Base-by-base conservation (phyloP, 2,329 filamentous ascomycete genomes). In the Diaporthe eres region DNA sequence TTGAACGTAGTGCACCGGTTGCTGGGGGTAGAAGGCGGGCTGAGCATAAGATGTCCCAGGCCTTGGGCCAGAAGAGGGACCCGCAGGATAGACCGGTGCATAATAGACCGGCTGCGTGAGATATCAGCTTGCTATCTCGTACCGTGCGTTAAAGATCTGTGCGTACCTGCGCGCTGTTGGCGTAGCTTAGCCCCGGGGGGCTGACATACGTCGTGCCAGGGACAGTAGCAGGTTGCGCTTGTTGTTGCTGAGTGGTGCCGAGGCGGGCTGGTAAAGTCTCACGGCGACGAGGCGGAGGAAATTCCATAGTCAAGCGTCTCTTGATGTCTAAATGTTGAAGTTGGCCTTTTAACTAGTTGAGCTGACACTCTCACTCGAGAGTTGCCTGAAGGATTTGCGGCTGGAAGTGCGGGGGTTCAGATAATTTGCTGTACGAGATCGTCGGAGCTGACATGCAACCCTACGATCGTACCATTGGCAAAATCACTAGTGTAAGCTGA, bases 331-430 rank as follows among this genome's bases (percentile, higher is more conserved):
- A 19, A 5, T 17, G 25, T 28, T 6, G 15, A 31, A 7, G 6
- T 44, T 31, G 17, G 8, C 25, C 12, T 3, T 19, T 63, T 7
- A 44, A 19, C 5, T 6, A 28, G 10, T 44, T 28, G 7, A 9
- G 15, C 22, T n/a, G 15, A 17, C 7, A 47, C 15, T n/a, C 25
- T 49, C 44, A 49, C 7, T 19, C 6, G 37, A 15, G 15, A 19
- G 17, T 12, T 12, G 39, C 8, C 8, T 10, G n/a, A 25, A 63
- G 39, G 8, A 47, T 47, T 44, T 63, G 60, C 39, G 60, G 60
- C 60, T 63, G 60, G 15, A 63, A 19, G 39, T 28, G 60, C 39
- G 60, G 60, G n/a, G 53, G 15, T n/a, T n/a, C n/a, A 55, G 53
- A 55, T 4, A 6, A 10, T 6, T n/a, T n/a, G n/a, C 5, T 31